phyloP scores from a whole-genome alignment of 2,329 filamentous ascomycete genomes.

The Ilyonectria sp. region DNA sequence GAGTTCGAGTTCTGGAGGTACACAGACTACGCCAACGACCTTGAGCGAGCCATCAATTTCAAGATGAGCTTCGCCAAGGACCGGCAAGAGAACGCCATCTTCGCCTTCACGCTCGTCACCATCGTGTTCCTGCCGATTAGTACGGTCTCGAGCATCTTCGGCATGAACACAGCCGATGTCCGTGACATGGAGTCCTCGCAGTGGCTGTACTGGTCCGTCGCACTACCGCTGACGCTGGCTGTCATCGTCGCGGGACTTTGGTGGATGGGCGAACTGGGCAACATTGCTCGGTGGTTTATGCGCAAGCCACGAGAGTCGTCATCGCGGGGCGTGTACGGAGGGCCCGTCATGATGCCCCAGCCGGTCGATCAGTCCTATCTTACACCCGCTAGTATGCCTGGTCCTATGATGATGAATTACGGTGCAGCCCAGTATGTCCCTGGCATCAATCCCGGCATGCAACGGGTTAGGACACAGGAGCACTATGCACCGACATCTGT shows the following conservation, averaged over 20 bases:
- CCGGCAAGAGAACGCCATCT: constrained; percentile 63
- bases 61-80: constrained; percentile 60
- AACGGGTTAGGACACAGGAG: background rate
- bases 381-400: constrained; percentile 5
- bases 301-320: constrained; percentile 33
- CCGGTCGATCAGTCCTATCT: constrained; percentile 26
- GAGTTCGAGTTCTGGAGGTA: constrained; percentile 52
- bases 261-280: constrained; percentile 61
- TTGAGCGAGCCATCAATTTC: constrained; percentile 51
- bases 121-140: constrained; percentile 64
- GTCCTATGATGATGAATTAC: constrained; percentile 26
- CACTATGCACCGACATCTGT: background rate
- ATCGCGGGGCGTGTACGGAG: constrained; percentile 28
- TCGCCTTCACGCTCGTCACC: constrained; percentile 66
- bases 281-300: constrained; percentile 50
- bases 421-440: constrained; percentile 14
- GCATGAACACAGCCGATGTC: constrained; percentile 68
- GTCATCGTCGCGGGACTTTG: constrained; percentile 58
- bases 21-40: constrained; percentile 50
- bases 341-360: constrained; percentile 30
- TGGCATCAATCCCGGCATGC: constrained; percentile 1
- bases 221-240: constrained; percentile 61
- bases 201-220: constrained; percentile 66
- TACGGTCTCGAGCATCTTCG: constrained; percentile 64
- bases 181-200: constrained; percentile 64